Conservation (phyloP, 768 basidiomycete species). For the Tricholoma terreum region DNA sequence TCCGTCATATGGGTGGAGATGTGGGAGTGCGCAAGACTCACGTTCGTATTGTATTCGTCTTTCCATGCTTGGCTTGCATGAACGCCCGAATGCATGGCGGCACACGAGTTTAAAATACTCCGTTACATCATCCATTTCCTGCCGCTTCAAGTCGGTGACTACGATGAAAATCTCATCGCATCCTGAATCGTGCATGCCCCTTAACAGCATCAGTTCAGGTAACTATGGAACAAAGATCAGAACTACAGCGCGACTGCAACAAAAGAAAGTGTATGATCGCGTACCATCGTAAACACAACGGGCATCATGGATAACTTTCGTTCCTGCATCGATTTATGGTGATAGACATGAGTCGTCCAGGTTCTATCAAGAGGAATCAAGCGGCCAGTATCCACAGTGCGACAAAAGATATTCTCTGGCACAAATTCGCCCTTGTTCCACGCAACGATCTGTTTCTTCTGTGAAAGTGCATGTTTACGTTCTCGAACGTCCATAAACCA, state of each 20-base stretch:
- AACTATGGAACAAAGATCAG: conserved; percentile 38
- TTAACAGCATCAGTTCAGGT: conserved; percentile 74
- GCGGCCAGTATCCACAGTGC: conserved; percentile 75
- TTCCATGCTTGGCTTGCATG: conserved; percentile 65
- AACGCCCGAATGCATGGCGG: conserved; percentile 57
- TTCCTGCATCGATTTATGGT: conserved; percentile 73
- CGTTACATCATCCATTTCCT: conserved; percentile 79
- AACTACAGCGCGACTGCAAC: conserved; percentile 4
- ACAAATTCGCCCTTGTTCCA: conserved; percentile 75
- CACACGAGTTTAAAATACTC: conserved; percentile 78
- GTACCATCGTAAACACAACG: conserved; percentile 77
- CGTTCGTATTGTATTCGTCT: conserved; percentile 68
- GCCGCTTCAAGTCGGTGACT: conserved; percentile 73
- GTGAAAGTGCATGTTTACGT: conserved; percentile 53
- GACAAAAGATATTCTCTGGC: conserved; percentile 77
- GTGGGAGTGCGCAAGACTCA: conserved; percentile 32
- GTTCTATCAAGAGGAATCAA: conserved; percentile 78
- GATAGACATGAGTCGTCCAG: conserved; percentile 80
- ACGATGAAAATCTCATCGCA: conserved; percentile 79
- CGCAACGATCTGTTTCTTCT: conserved; percentile 48
- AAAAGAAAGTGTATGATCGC: conserved; percentile 13
- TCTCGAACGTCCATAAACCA: conserved; percentile 74
- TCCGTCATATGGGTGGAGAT: not conserved
- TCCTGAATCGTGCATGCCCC: conserved; percentile 78
- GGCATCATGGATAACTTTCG: conserved; percentile 74